These are phyloP conservation scores for Isabelozyma rhagii DNA, from an alignment of 805 yeast species.

Conservation along the genomic window DNA sequence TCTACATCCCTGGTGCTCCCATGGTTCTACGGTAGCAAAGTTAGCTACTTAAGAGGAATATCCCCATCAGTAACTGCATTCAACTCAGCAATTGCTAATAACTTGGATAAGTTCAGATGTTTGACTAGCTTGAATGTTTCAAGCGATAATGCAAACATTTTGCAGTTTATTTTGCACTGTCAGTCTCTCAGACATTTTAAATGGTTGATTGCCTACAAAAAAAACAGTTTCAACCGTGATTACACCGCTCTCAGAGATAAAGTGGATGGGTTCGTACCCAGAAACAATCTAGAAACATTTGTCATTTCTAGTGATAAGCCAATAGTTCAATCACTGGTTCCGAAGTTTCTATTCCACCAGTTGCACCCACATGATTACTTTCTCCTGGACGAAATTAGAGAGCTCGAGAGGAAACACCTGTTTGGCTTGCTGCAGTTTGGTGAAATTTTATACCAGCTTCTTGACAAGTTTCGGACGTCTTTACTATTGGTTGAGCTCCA, in stretches of 20 bases:
- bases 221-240: neutral
- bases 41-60: neutral
- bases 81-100: neutral
- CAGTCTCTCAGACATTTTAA: neutral
- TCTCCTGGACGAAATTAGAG: neutral
- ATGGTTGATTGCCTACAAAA: neutral
- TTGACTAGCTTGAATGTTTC: neutral
- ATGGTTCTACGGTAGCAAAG: neutral
- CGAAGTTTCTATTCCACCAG: conserved; percentile 1
- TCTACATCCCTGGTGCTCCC: neutral
- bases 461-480: conserved; percentile 4
- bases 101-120: neutral
- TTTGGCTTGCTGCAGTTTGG: conserved; percentile 3
- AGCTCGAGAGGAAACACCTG: neutral
- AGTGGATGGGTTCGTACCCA: neutral
- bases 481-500: conserved; percentile 11
- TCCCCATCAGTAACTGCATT: neutral
- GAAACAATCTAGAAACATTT: conserved; percentile 1
- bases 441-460: conserved; percentile 1
- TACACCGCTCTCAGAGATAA: neutral
- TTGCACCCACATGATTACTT: neutral
- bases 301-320: conserved; percentile 3
- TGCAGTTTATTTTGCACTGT: neutral
- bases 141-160: neutral
- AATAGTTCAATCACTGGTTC: conserved; percentile 4